Base-by-base conservation (phyloP, 2,329 filamentous ascomycete genomes). In the Trichoderma brevicompactum region DNA sequence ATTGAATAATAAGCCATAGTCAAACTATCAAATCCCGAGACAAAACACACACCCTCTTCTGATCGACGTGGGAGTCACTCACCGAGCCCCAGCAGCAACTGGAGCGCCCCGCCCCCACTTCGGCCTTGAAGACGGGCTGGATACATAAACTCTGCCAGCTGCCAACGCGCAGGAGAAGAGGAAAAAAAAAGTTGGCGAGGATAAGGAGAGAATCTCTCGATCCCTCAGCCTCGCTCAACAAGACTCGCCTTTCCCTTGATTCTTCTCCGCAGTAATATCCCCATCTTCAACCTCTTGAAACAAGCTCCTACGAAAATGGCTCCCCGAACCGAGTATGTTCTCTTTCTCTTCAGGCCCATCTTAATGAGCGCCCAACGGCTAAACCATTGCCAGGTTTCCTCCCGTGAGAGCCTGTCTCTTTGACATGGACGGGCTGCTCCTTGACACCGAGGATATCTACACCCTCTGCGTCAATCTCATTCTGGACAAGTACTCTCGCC, bases 361-460 rank as follows among this genome's bases (percentile, higher is more conserved):
- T 28, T 28, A 40, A 13, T 48, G 15, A 44, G 15, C 32, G 15
- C 32, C 15, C 28, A 55, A 7, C 15, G 52, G 17, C 61, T 48
- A 58, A 28, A 53, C 17, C 43, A 23, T 8, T 12, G 8, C 10
- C 38, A 92, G 90, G 75, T 89, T 93, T 77, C 90, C 92, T 19
- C 88, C 90, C 53, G 84, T 98, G 66, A 87, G 93, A 71, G 95
- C 94, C 71, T 97, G 94, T 78, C 89, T 99, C 69, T 98, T 99
- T 77, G 95, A 99, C 82, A 97, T 98, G 94, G 95, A 99, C 78
- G 95, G 95, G 67, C 89, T 99, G 41, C 87, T 99, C 19, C 91
- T 99, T 75, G 89, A 98, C 79, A 93, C 92, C 40, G 95, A 98
- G 81, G 95, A 98, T 72, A 78, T 88, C 64, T 98, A 98, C 82